Base-by-base conservation (phyloP, 2,329 filamentous ascomycete genomes). In the Xenoacremonium recifei region DNA sequence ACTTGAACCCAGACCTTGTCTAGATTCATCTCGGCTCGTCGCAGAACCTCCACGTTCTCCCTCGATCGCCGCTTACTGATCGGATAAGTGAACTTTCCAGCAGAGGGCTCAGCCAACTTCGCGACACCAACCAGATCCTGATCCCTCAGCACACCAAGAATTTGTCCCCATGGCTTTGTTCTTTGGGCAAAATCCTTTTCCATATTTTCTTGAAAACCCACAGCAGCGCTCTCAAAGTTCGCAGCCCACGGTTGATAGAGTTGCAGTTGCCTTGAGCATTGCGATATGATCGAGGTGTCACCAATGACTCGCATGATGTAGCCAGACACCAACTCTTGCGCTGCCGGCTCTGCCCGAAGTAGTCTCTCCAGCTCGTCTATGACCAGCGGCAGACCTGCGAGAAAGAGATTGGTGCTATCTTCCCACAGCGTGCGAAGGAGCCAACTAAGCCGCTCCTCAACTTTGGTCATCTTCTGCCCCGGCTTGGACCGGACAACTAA, bases 311-410 rank as follows among this genome's bases (percentile, higher is more conserved):
- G 41, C 2, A 61, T 62, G 1, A 74, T 47, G 12, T 49, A 59
- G 0, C 62, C 31, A 0, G 74, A 70, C 1, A 77, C 42, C 5
- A 74, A 46, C 1, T 59, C 57, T 15, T 58, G 55, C 1, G 63
- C 65, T 6, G 57, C 44, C 1, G 59, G 51, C 5, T 76, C 67
- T 1, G 55, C 48, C 38, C 68, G 48, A 2, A 74, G 42, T 4
- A 75, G 58, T 6, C 69, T 66, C 18, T 73, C 71, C 2, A 79
- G 53, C 49, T 78, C 73, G 45, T 80, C 75, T 11, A 77, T 45
- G 1, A 72, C 20, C 4, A 54, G 51, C 3, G 64, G 57, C 19
- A 73, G 43, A 3, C 65, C 49, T 6, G 45, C 38, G 2, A 71
- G 37, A 32, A 66, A 62, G 2, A 68, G 47, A 3, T 56, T 13